Evolutionary conservation across 2,329 filamentous ascomycete species (phyloP).

Genomic region (Talaromyces sp.): DNA sequence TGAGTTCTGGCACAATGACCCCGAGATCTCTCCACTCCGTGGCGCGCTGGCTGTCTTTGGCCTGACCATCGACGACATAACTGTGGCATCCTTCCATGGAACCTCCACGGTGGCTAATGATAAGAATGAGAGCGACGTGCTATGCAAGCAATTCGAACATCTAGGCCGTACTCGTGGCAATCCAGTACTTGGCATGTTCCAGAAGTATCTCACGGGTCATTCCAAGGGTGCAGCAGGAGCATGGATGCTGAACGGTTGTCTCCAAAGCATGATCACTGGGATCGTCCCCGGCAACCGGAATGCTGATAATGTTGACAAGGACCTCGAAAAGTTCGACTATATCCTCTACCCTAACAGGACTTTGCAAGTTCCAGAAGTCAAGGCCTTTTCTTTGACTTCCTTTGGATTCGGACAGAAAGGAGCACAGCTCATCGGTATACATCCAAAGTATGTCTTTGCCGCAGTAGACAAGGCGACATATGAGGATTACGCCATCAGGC

Average conservation of each 20-base stretch:
- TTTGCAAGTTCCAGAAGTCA: constrained; percentile 95
- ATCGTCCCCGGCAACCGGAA: constrained; percentile 96
- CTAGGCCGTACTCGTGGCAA: constrained; percentile 95
- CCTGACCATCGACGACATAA: constrained; percentile 91
- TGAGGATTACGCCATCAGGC: constrained; percentile 54
- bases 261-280: constrained; percentile 88
- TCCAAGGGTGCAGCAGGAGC: constrained; percentile 98
- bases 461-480: constrained; percentile 82
- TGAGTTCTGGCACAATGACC: constrained; percentile 97
- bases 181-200: constrained; percentile 63
- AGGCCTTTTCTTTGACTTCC: constrained; percentile 96
- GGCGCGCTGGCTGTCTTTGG: constrained; percentile 97
- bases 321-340: constrained; percentile 96
- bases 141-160: constrained; percentile 92
- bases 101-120: constrained; percentile 98
- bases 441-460: constrained; percentile 92
- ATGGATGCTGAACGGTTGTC: constrained; percentile 98
- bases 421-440: constrained; percentile 91
- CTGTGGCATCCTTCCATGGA: constrained; percentile 95
- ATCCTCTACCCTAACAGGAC: constrained; percentile 93
- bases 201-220: constrained; percentile 97
- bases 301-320: constrained; percentile 90
- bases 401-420: constrained; percentile 99
- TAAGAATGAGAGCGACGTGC: constrained; percentile 98
- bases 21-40: constrained; percentile 87